Conservation (phyloP, 208 protist genomes). For the Vickermania spadyakhi region DNA sequence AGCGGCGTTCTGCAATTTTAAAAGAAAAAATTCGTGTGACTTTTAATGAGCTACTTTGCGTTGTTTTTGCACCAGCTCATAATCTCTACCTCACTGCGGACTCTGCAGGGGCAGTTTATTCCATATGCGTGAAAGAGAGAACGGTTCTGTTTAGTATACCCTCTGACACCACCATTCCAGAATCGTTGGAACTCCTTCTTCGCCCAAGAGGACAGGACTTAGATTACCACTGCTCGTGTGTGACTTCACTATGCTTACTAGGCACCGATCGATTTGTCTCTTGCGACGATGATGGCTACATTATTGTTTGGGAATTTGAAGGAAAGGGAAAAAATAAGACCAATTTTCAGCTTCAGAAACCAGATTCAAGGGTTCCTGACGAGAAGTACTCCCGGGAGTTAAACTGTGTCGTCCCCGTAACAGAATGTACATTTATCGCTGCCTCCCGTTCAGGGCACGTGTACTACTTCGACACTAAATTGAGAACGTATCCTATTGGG, state of each 20-base stretch:
- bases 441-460: slow-evolving; percentile 12
- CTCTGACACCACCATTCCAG: not conserved
- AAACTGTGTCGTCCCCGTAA: not conserved
- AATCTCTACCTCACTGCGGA: slow-evolving; percentile 3
- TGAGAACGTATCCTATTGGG: not conserved
- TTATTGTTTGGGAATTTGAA: slow-evolving; percentile 24
- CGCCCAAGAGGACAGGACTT: not conserved
- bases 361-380: not conserved
- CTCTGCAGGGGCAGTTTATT: not conserved
- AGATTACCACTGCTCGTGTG: slow-evolving; percentile 8
- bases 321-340: not conserved
- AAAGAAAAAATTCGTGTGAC: slow-evolving; percentile 16
- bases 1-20: slow-evolving; percentile 3
- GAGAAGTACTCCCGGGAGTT: not conserved
- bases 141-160: not conserved
- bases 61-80: slow-evolving; percentile 6
- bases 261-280: slow-evolving; percentile 22
- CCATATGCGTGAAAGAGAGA: not conserved
- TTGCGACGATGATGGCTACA: slow-evolving; percentile 26
- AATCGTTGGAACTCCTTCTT: not conserved
- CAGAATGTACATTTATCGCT: slow-evolving; percentile 12
- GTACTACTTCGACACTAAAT: slow-evolving; percentile 14
- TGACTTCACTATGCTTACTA: slow-evolving; percentile 16
- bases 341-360: not conserved
- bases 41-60: slow-evolving; percentile 37